These are phyloP conservation scores for Scedosporium minutisporum DNA, from an alignment of 2,329 filamentous ascomycete genomes.

Conservation along the genomic window DNA sequence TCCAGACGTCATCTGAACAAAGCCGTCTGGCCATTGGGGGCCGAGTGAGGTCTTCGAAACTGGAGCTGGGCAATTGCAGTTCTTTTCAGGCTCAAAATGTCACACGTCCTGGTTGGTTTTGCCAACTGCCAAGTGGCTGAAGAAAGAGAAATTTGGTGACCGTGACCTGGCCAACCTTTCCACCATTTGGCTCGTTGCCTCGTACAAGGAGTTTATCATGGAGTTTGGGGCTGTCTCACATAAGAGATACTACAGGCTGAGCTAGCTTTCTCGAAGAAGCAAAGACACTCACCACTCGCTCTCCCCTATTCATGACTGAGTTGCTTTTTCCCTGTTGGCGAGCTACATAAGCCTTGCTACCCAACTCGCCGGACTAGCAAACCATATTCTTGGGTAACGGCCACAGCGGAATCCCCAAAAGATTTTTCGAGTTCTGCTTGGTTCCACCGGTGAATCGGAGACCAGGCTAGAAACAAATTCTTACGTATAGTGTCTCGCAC, in stretches of 20 bases:
- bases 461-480: no score
- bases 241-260: not conserved
- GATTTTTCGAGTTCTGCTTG: no score
- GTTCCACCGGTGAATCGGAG: no score
- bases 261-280: not conserved
- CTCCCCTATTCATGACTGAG: no score
- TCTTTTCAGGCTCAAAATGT: not conserved
- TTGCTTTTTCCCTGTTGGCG: no score
- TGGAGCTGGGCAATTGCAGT: not conserved
- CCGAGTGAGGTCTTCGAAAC: not conserved
- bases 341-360: no score
- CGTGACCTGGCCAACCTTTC: not conserved
- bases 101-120: not conserved
- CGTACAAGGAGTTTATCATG: not conserved
- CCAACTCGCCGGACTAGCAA: no score
- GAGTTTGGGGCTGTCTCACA: not conserved
- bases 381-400: no score
- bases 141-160: not conserved
- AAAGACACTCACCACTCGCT: not conserved
- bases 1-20: no score
- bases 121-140: not conserved
- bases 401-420: no score
- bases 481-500: no score
- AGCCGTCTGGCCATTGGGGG: no score
- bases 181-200: not conserved